Evolutionary conservation across 345 rosid genomes (phyloP).

Genomic region (Toxicodendron radicans): DNA sequence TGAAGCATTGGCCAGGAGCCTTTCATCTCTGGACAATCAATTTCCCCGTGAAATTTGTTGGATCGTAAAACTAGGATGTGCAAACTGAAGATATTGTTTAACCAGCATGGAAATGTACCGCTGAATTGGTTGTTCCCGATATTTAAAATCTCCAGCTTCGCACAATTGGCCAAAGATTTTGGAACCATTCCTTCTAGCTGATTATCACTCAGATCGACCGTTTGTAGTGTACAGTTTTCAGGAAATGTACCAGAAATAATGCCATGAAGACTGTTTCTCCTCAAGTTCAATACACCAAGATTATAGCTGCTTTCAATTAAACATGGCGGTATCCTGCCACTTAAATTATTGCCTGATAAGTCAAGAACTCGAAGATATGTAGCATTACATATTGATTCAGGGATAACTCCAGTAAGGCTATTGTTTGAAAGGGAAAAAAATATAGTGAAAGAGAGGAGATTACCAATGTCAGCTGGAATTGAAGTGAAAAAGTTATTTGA

Average conservation of each 20-base stretch:
- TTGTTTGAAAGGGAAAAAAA: slow-evolving; percentile 12
- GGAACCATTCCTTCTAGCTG: slow-evolving; percentile 22
- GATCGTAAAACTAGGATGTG: too few relatives aligned
- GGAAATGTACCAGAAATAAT: too few relatives aligned
- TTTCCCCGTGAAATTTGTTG: too few relatives aligned
- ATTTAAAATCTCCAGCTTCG: slow-evolving; percentile 34
- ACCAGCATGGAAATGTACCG: too few relatives aligned
- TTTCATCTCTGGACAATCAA: neutral
- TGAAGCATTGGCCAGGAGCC: slow-evolving; percentile 16
- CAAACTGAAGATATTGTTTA: too few relatives aligned
- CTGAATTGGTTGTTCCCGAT: slow-evolving; percentile 36
- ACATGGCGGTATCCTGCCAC: too few relatives aligned
- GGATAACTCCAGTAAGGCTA: slow-evolving; percentile 32
- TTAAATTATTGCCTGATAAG: too few relatives aligned
- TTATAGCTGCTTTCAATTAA: too few relatives aligned
- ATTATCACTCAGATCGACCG: too few relatives aligned
- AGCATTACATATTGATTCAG: slow-evolving; percentile 4
- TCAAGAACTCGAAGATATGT: too few relatives aligned
- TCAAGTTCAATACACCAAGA: slow-evolving; percentile 20
- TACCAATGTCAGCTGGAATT: slow-evolving; percentile 7
- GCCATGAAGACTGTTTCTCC: slow-evolving; percentile 27
- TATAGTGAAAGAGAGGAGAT: neutral
- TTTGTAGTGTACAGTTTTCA: too few relatives aligned
- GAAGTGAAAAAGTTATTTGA: slow-evolving; percentile 32
- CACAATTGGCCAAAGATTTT: slow-evolving; percentile 21